Evolutionary conservation across 192 early-diverging fungal genomes (phyloP).

Genomic region (Entomortierella lignicola): DNA sequence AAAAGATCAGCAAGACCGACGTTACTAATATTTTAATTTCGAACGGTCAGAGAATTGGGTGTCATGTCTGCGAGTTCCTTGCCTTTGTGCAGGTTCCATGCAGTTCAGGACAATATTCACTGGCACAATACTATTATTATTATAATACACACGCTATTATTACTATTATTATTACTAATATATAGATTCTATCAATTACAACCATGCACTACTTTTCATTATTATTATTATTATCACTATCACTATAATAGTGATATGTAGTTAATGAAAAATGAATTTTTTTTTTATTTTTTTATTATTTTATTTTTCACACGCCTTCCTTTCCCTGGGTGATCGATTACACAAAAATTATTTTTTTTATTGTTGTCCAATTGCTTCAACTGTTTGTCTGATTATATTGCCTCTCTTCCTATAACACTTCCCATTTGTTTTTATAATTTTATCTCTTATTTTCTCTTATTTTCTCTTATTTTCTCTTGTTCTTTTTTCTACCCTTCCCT

Average conservation of each 20-base stretch:
- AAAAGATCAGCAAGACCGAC: slow-evolving; percentile 53
- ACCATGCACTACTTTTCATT: no score
- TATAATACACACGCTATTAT: neutral
- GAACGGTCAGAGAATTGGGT: slow-evolving; percentile 54
- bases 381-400: neutral
- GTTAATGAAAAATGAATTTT: no score
- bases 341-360: slow-evolving; percentile 2
- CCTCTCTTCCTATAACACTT: neutral
- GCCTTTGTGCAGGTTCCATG: slow-evolving; percentile 50
- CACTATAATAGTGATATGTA: slow-evolving; percentile 5
- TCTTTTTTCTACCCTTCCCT: neutral
- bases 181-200: no score
- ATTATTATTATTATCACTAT: neutral
- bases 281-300: no score
- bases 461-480: neutral
- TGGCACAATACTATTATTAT: slow-evolving; percentile 20
- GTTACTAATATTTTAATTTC: slow-evolving; percentile 38
- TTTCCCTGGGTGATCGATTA: no score
- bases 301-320: slow-evolving; percentile 15
- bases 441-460: neutral
- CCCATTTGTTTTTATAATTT: no score
- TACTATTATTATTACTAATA: slow-evolving; percentile 1
- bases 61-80: slow-evolving; percentile 43
- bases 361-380: no score
- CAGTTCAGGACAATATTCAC: slow-evolving; percentile 52